Evolutionary conservation across 306 rosid genomes (phyloP), one percentile per base, ranked within the genome.

Genomic region (Bauhinia variegata): DNA sequence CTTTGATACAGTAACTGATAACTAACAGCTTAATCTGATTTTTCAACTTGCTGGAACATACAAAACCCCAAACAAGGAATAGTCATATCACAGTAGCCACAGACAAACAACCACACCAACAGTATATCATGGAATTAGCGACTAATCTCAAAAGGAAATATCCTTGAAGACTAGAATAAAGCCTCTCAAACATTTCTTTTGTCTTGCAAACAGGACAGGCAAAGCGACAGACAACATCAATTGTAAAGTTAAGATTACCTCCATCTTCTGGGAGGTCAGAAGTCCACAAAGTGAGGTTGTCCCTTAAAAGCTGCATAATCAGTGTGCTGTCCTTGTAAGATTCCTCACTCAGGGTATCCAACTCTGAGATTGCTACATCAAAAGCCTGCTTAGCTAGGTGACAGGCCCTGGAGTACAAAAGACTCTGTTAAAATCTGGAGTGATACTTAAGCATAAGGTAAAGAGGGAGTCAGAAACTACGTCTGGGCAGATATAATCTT

Each of bases 261-360:
- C 83, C 86, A 60, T 78, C 83, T 60, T 82, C 86, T 54, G 83
- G 78, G 77, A 78, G 75, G 72, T 82, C 86, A 41, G 83, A 82
- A 66, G 78, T 82, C 86, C 86, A 82, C 74, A 82, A 74, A 8
- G 80, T 82, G 63, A 82, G 80, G 71, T 81, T 81, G 64, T 81
- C 86, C 75, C 82, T 81, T 28, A 81, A 71, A 58, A 82, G 86
- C 71, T 82, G 86, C 86, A 82, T 78, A 61, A 82, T 82, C 36
- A 82, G 63, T 63, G 83, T 82, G 81, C 86, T 82, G 58, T 82
- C 86, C 67, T 78, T 78, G 83, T 82, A 82, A 42, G 83, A 82
- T 10, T 82, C 86, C 73, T 82, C 83, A 47, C 65, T 82, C 56
- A 78, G 72, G 16, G 80, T 65, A 57, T 82, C 86, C 54, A 82